phyloP scores from a whole-genome alignment of 2,329 filamentous ascomycete species.

The Fusarium oxysporum region DNA sequence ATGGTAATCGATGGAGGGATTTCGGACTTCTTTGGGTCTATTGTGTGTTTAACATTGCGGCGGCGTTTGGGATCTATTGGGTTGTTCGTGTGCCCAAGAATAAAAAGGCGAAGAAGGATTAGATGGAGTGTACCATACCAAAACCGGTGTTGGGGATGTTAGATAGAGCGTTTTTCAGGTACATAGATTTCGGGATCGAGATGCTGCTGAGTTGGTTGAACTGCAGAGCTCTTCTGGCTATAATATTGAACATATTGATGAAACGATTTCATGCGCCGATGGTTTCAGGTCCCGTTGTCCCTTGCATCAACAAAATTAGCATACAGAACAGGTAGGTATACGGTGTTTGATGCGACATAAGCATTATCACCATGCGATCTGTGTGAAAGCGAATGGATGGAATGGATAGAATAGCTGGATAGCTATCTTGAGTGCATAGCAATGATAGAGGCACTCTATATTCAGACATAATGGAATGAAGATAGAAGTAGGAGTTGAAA shows the following conservation, averaged over 20 bases:
- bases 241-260: neutral
- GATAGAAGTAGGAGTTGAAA: neutral
- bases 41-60: slow-evolving; percentile 63
- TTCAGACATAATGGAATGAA: neutral
- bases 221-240: neutral
- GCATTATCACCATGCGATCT: no score
- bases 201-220: neutral
- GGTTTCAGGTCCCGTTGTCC: no score
- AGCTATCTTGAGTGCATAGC: accelerated
- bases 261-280: no score
- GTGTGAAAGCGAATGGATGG: no score
- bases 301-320: no score
- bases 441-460: neutral
- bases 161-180: neutral
- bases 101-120: slow-evolving; percentile 32
- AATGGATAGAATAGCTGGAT: no score
- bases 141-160: neutral
- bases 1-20: slow-evolving; percentile 65
- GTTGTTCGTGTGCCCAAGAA: slow-evolving; percentile 52
- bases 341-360: no score
- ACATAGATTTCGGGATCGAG: neutral
- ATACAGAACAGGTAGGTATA: no score
- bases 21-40: slow-evolving; percentile 67
- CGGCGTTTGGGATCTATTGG: slow-evolving; percentile 64
- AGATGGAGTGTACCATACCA: neutral